Percentiles rank a stretch among this genome's conserved stretches.
phyloP scores from a whole-genome alignment of 306 rosid genomes.

The Carpinus fangiana region DNA sequence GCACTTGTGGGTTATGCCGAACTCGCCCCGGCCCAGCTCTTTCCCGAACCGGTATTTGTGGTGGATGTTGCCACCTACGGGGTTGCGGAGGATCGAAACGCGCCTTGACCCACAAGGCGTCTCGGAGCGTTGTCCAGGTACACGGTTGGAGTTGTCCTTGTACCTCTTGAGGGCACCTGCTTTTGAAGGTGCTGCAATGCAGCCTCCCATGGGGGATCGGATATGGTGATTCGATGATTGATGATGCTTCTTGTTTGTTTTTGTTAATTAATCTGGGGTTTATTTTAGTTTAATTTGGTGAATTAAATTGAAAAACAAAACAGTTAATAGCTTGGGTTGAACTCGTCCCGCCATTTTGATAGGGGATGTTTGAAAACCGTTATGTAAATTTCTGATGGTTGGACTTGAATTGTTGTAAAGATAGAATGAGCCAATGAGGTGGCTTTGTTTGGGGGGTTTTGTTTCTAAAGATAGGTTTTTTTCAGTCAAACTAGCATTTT shows the following conservation, averaged over 20 bases:
- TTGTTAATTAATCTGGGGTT: constrained; percentile 1
- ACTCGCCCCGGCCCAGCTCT: constrained; percentile 86
- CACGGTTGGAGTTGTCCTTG: constrained; percentile 15
- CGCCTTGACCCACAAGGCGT: constrained; percentile 10
- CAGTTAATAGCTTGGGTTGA: constrained; percentile 20
- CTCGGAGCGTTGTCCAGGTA: not conserved
- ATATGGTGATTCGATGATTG: not conserved
- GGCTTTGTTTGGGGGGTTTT: too few relatives aligned
- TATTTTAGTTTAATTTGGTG: not conserved
- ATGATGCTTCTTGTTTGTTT: not conserved
- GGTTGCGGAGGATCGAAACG: constrained; percentile 42
- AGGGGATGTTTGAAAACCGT: constrained; percentile 38
- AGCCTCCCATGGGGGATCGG: constrained; percentile 80
- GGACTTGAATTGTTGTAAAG: too few relatives aligned
- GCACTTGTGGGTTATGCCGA: constrained; percentile 69
- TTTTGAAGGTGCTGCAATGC: constrained; percentile 58
- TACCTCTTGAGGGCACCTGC: constrained; percentile 22
- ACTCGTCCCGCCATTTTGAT: constrained; percentile 66
- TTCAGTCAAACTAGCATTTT: too few relatives aligned
- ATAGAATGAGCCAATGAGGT: too few relatives aligned
- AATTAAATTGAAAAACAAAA: not conserved
- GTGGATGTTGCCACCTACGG: constrained; percentile 47
- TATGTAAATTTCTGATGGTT: not conserved
- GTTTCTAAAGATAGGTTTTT: too few relatives aligned
- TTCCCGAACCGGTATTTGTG: constrained; percentile 57